These are phyloP conservation scores for Fusarium setosum DNA, from an alignment of 2,329 filamentous ascomycete species.

Conservation along the genomic window DNA sequence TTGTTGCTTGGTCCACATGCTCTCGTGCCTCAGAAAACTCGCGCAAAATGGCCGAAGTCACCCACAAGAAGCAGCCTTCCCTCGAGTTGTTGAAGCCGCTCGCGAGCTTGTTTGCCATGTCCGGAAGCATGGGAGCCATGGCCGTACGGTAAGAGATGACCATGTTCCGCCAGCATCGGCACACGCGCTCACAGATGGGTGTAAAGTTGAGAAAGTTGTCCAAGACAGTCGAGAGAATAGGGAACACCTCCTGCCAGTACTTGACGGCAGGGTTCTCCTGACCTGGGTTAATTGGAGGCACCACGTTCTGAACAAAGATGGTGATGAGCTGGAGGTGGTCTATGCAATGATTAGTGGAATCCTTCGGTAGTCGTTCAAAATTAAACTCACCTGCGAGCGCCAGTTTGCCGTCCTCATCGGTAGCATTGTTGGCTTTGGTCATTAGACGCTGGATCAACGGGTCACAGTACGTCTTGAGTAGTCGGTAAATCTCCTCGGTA, in stretches of 20 bases:
- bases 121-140: constrained; percentile 85
- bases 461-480: constrained; percentile 93
- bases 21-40: constrained; percentile 95
- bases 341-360: constrained; percentile 45
- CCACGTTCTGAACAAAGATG: constrained; percentile 83
- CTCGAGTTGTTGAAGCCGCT: constrained; percentile 85
- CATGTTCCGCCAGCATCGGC: constrained; percentile 97
- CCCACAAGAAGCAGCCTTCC: constrained; percentile 99
- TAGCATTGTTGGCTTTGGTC: constrained; percentile 85
- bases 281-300: constrained; percentile 77
- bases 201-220: constrained; percentile 88
- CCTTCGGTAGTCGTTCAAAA: not conserved
- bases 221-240: constrained; percentile 85
- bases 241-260: constrained; percentile 96
- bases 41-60: constrained; percentile 91
- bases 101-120: constrained; percentile 89
- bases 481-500: constrained; percentile 80
- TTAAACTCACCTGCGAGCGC: constrained; percentile 79
- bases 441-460: constrained; percentile 89
- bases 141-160: constrained; percentile 93
- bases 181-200: constrained; percentile 93
- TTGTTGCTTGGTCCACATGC: constrained; percentile 83
- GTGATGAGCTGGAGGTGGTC: constrained; percentile 94
- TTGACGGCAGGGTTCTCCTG: constrained; percentile 91
- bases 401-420: constrained; percentile 84